Base-by-base conservation (phyloP, 768 basidiomycete species). In the Gyrodon lividus region DNA sequence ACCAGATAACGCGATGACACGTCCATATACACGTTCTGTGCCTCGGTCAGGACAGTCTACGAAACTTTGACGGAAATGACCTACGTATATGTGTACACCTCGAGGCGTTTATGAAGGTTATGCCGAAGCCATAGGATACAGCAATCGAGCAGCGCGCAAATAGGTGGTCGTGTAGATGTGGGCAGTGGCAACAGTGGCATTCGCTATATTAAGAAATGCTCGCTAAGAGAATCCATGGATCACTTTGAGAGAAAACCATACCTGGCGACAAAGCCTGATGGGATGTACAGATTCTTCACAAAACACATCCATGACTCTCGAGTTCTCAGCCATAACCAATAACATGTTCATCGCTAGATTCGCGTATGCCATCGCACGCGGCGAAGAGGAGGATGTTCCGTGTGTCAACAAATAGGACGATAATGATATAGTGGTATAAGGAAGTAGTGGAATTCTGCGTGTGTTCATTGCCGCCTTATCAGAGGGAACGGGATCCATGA, bases 81-180 rank as follows among this genome's bases (percentile, higher is more conserved):
- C 40, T 58, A 84, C 86, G 72, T 67, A 57, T 85, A 86, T 6
- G 78, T 77, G 24, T 74, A 69, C 0, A 79, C 76, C 51, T 86
- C 82, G 5, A 87, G 66, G 24, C 72, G 76, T 57, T 78, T 84
- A 50, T 86, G 82, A 26, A 88, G 67, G 60, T 86, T 87, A 57
- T 89, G 86, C 16, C 83, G 79, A 23, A 87, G 64, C 84, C 84
- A 88, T 13, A 88, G 70, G 6, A 84, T 73, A 57, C 81, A 84
- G 50, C 82, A 86, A 62, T 88, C 85, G n/a, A 88, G 60, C 20
- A 87, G 49, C 3, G 83, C 78, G 57, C 82, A 83, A 22, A 84
- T 54, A 1, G 77, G 77, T 1, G 81, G 72, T 44, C 77, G 70
- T 8, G 72, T 67, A 5, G 72, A 48, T 1, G 64, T 60, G 7